Conservation (phyloP, 805 yeast species). For the Peterozyma toletana region DNA sequence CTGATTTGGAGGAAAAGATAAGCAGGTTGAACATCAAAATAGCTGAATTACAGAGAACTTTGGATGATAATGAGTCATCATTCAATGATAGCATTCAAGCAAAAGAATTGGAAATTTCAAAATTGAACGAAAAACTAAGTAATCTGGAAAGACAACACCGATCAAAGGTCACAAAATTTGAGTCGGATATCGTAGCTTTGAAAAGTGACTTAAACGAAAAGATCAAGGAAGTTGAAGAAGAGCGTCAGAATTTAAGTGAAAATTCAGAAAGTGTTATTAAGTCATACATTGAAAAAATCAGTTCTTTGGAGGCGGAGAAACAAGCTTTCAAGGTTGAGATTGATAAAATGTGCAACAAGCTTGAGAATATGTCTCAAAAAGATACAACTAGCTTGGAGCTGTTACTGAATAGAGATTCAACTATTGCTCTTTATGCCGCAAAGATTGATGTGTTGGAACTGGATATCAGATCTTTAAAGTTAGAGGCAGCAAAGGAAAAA, state of each 20-base stretch:
- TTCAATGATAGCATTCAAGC: too few relatives aligned
- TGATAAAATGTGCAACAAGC: slow-evolving; percentile 8
- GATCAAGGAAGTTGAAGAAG: slow-evolving; percentile 39
- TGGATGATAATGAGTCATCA: too few relatives aligned
- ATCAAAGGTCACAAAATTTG: slow-evolving; percentile 15
- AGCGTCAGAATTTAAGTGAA: slow-evolving; percentile 37
- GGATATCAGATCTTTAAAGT: slow-evolving; percentile 1
- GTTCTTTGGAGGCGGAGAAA: slow-evolving; percentile 29
- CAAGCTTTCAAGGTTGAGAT: slow-evolving; percentile 7
- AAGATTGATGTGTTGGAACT: background rate
- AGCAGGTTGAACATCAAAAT: too few relatives aligned
- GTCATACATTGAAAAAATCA: slow-evolving; percentile 40
- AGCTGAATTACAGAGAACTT: too few relatives aligned
- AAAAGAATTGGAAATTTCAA: slow-evolving; percentile 2
- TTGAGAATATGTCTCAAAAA: slow-evolving; percentile 4
- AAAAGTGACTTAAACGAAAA: slow-evolving; percentile 29
- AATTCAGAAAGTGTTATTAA: slow-evolving; percentile 42
- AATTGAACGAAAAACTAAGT: slow-evolving; percentile 1
- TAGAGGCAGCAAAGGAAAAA: slow-evolving; percentile 4
- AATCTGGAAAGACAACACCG: background rate
- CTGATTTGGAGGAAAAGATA: too few relatives aligned
- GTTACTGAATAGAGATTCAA: too few relatives aligned
- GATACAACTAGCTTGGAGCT: background rate
- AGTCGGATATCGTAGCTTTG: slow-evolving; percentile 21
- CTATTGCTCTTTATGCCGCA: too few relatives aligned